phyloP scores from a whole-genome alignment of 1,139 yeast species.

The Debaryomycetaceae sp. region DNA sequence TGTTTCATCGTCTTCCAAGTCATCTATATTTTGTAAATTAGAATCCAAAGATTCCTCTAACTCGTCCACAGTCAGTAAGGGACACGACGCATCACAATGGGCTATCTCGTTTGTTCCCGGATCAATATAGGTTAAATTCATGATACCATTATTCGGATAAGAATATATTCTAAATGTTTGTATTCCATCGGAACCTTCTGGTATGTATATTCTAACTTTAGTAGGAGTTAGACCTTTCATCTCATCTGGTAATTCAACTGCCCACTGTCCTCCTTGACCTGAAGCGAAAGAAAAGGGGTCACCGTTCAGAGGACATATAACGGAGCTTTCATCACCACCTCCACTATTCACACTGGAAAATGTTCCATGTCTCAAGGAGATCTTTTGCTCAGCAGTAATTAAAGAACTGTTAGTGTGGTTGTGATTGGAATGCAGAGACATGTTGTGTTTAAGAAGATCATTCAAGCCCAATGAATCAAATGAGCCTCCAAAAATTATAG shows the following conservation, averaged over 20 bases:
- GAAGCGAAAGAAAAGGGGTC: constrained; percentile 56
- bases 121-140: constrained; percentile 85
- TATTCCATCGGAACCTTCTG: constrained; percentile 52
- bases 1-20: constrained; percentile 14
- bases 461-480: constrained; percentile 62
- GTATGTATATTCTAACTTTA: constrained; percentile 68
- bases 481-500: constrained; percentile 75
- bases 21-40: constrained; percentile 18
- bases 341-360: constrained; percentile 53
- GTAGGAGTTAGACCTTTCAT: constrained; percentile 60
- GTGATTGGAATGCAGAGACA: constrained; percentile 21
- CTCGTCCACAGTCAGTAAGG: constrained; percentile 41
- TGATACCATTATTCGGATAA: constrained; percentile 79
- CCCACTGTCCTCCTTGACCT: constrained; percentile 63
- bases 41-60: constrained; percentile 21
- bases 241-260: constrained; percentile 55
- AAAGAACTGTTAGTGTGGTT: constrained; percentile 32
- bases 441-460: constrained; percentile 35
- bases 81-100: constrained; percentile 88
- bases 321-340: constrained; percentile 31
- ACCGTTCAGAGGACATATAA: constrained; percentile 56
- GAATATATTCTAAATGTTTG: constrained; percentile 70
- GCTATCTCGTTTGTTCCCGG: constrained; percentile 55
- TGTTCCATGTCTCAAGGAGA: constrained; percentile 61
- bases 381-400: constrained; percentile 60